These are phyloP conservation scores for Suhomyces vadensis DNA, from an alignment of 805 yeast species.

Conservation along the genomic window DNA sequence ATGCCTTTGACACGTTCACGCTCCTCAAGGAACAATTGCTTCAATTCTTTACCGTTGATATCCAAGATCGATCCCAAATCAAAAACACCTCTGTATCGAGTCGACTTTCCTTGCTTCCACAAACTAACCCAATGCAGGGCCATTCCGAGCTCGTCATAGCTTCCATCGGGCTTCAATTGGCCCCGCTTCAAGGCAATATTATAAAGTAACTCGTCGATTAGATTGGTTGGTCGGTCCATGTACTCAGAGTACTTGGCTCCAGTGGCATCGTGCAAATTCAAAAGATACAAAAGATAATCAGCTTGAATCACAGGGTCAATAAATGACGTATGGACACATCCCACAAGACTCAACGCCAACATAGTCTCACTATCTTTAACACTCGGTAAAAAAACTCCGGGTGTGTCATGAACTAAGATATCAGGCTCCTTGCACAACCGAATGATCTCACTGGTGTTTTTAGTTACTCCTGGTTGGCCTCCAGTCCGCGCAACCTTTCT, in stretches of 20 bases:
- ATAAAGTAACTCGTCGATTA: conserved; percentile 55
- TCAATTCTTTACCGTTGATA: conserved; percentile 25
- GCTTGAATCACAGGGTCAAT: conserved; percentile 85
- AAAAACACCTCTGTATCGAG: conserved; percentile 33
- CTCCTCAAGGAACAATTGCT: conserved; percentile 28
- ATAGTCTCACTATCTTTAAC: conserved; percentile 65
- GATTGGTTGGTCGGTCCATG: conserved; percentile 67
- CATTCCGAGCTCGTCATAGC: conserved; percentile 56
- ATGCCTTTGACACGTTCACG: conserved; percentile 27
- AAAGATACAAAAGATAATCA: conserved; percentile 73
- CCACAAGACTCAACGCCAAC: conserved; percentile 71
- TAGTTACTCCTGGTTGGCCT: conserved; percentile 87
- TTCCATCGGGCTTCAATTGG: conserved; percentile 32
- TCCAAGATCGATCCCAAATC: conserved; percentile 37
- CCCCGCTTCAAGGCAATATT: conserved; percentile 46
- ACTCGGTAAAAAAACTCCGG: conserved; percentile 86
- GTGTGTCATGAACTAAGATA: conserved; percentile 80
- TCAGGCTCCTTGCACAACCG: conserved; percentile 60
- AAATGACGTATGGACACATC: conserved; percentile 67
- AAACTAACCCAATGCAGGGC: conserved; percentile 64
- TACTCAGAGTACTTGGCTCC: conserved; percentile 49
- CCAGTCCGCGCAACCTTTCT: conserved; percentile 81
- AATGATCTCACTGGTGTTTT: conserved; percentile 74
- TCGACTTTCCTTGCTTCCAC: conserved; percentile 57
- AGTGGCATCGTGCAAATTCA: conserved; percentile 61